Conservation (phyloP, 192 early-diverging fungal genomes). For the Dimargaris xerosporica region DNA sequence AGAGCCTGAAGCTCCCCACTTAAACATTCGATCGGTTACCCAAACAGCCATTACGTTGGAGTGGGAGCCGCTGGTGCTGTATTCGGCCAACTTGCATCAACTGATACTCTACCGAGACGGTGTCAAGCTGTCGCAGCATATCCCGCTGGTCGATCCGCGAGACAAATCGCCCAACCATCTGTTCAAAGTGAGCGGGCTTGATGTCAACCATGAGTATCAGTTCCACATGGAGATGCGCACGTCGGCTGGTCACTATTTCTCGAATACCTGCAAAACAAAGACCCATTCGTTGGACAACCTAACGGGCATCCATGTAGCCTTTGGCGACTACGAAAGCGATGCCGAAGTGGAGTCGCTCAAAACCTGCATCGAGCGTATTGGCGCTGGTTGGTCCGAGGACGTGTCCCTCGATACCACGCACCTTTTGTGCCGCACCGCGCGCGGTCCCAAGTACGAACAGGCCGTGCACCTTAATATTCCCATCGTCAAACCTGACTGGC, state of each 20-base stretch:
- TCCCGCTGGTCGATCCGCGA: slow-evolving; percentile 14
- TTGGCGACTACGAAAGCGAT: slow-evolving; percentile 75
- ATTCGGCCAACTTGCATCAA: slow-evolving; percentile 63
- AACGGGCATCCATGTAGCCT: slow-evolving; percentile 91
- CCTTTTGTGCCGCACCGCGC: slow-evolving; percentile 67
- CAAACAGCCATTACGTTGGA: slow-evolving; percentile 78
- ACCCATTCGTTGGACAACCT: slow-evolving; percentile 95
- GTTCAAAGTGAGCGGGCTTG: slow-evolving; percentile 75
- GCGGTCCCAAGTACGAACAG: slow-evolving; percentile 73
- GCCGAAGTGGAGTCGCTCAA: slow-evolving; percentile 61
- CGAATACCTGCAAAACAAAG: slow-evolving; percentile 54
- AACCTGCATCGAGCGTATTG: slow-evolving; percentile 59
- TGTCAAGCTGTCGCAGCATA: slow-evolving; percentile 50
- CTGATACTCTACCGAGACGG: slow-evolving; percentile 87
- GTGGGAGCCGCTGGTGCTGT: slow-evolving; percentile 81
- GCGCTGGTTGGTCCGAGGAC: slow-evolving; percentile 73
- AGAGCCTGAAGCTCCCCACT: slow-evolving; percentile 60
- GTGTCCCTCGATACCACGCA: slow-evolving; percentile 85
- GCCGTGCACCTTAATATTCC: slow-evolving; percentile 87
- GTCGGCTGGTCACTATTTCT: slow-evolving; percentile 69
- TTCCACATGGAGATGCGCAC: slow-evolving; percentile 84
- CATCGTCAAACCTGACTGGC: slow-evolving; percentile 88
- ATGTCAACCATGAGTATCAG: slow-evolving; percentile 79
- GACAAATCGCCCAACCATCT: slow-evolving; percentile 2
- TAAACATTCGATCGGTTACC: slow-evolving; percentile 60